A percentile compares a stretch with the other conserved stretches of the same genome.
Evolutionary conservation across 805 yeast species (phyloP).

Genomic region (Vanderwaltozyma verrucispora): DNA sequence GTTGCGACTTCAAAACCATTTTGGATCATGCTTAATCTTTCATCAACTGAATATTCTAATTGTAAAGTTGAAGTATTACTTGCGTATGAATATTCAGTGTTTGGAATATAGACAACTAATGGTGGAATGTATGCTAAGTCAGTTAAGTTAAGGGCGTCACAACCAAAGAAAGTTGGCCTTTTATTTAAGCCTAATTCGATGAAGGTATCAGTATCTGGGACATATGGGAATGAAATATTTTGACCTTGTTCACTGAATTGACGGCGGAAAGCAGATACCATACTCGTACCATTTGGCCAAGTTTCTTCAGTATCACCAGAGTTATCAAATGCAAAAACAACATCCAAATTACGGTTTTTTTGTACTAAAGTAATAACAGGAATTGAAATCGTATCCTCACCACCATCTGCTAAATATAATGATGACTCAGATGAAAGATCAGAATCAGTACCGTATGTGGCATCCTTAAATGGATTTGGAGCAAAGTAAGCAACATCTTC

Average conservation of each 20-base stretch:
- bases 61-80: slow-evolving; percentile 68
- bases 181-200: slow-evolving; percentile 49
- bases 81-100: slow-evolving; percentile 51
- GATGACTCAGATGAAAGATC: slow-evolving; percentile 15
- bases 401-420: slow-evolving; percentile 60
- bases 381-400: slow-evolving; percentile 55
- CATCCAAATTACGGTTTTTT: slow-evolving; percentile 49
- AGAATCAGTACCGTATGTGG: slow-evolving; percentile 28
- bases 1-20: slow-evolving; percentile 73
- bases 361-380: slow-evolving; percentile 55
- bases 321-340: slow-evolving; percentile 55
- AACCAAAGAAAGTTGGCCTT: slow-evolving; percentile 75
- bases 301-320: slow-evolving; percentile 48
- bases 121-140: slow-evolving; percentile 52
- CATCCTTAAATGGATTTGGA: slow-evolving; percentile 62
- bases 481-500: slow-evolving; percentile 58
- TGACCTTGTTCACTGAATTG: slow-evolving; percentile 44
- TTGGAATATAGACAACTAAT: slow-evolving; percentile 64
- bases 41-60: slow-evolving; percentile 48
- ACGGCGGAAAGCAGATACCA: slow-evolving; percentile 46
- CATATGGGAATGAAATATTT: slow-evolving; percentile 67
- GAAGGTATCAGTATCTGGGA: slow-evolving; percentile 61
- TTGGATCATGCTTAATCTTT: slow-evolving; percentile 47
- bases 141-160: slow-evolving; percentile 59
- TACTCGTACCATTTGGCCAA: slow-evolving; percentile 64